Percentiles rank a stretch among this genome's conserved stretches.
These are phyloP conservation scores for Epichloe scottii DNA, from an alignment of 2,329 filamentous ascomycete genomes.

Conservation along the genomic window DNA sequence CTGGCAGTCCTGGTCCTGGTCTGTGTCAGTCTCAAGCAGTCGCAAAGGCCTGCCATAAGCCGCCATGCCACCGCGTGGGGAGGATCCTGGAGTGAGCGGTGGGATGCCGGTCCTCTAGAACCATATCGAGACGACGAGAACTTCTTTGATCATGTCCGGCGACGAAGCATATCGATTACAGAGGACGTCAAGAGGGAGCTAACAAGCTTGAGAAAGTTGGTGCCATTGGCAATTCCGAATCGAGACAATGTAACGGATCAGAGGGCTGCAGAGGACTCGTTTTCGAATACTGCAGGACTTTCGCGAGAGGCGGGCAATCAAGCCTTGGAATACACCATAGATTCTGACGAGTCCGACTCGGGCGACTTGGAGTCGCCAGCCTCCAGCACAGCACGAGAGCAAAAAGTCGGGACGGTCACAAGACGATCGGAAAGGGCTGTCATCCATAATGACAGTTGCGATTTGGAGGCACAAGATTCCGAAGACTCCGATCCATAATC, in stretches of 20 bases:
- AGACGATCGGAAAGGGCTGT: conserved; percentile 7
- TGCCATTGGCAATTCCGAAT: background rate
- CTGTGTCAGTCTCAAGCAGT: conserved; percentile 13
- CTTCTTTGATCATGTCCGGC: conserved; percentile 15
- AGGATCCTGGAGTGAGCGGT: conserved; percentile 7
- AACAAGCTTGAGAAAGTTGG: conserved; percentile 8
- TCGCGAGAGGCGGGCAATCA: background rate
- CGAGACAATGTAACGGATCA: background rate
- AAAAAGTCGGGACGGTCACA: conserved; percentile 8
- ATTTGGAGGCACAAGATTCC: conserved; percentile 10
- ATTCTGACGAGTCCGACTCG: background rate
- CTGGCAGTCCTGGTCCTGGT: conserved; percentile 21
- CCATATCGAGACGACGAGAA: conserved; percentile 11
- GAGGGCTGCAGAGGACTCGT: background rate
- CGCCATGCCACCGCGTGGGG: conserved; percentile 9
- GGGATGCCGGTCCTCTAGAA: conserved; percentile 4
- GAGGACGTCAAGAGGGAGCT: conserved; percentile 15
- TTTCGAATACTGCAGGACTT: background rate
- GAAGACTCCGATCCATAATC: conserved; percentile 1
- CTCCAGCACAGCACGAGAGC: conserved; percentile 12
- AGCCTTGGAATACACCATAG: background rate
- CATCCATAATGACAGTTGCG: conserved; percentile 3
- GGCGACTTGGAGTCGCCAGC: conserved; percentile 11
- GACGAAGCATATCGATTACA: conserved; percentile 14
- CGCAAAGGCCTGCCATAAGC: background rate